Conservation (phyloP, 2,329 filamentous ascomycete genomes). For the Apiospora aurea region DNA sequence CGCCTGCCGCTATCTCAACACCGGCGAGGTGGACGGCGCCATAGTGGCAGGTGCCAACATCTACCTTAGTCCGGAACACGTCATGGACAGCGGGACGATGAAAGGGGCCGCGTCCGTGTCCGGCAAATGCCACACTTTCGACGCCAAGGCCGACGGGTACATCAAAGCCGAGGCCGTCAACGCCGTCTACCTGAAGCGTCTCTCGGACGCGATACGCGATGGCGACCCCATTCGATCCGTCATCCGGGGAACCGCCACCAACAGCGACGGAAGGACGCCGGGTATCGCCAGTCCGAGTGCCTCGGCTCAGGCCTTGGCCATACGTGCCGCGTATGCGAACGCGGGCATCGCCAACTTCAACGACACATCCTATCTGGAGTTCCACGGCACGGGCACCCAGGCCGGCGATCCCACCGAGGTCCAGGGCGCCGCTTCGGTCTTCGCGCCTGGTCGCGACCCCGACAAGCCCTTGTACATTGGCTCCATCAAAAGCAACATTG, state of each 20-base stretch:
- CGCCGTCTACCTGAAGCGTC: slow-evolving; percentile 50
- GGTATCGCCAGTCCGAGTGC: background rate
- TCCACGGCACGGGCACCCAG: slow-evolving; percentile 76
- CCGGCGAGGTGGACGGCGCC: slow-evolving; percentile 20
- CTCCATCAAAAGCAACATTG: slow-evolving; percentile 45
- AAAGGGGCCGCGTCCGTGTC: background rate
- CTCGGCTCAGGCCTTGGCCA: background rate
- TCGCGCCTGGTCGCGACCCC: slow-evolving; percentile 53
- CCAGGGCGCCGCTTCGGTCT: slow-evolving; percentile 64
- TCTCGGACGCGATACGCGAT: slow-evolving; percentile 50
- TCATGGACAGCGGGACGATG: background rate
- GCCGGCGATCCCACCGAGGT: slow-evolving; percentile 73
- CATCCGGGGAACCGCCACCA: background rate
- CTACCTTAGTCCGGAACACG: background rate
- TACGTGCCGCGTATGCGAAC: background rate
- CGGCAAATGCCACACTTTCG: slow-evolving; percentile 38
- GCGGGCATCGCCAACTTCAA: slow-evolving; percentile 30
- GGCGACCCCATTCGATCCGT: slow-evolving; percentile 46
- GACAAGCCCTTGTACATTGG: slow-evolving; percentile 53
- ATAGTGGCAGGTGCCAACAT: background rate
- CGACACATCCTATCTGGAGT: slow-evolving; percentile 48
- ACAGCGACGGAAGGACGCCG: background rate
- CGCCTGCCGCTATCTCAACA: slow-evolving; percentile 39
- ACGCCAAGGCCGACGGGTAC: slow-evolving; percentile 53
- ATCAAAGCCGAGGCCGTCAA: slow-evolving; percentile 53